Percentiles rank a stretch among this genome's conserved stretches.
Conservation (phyloP, 2,329 filamentous ascomycete genomes). For the Chlorencoelia australis region DNA sequence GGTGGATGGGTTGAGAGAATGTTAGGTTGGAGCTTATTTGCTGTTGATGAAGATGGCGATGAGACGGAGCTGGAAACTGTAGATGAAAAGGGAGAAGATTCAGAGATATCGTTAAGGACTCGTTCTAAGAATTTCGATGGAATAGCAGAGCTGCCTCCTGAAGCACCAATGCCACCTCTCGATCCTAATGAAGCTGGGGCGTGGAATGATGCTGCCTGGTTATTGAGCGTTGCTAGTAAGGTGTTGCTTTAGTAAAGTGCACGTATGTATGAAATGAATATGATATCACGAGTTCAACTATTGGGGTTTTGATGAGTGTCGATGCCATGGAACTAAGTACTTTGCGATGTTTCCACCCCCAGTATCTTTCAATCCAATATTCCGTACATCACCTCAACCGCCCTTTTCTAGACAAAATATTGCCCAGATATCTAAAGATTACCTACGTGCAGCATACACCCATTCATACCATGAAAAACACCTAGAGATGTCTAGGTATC, state of each 20-base stretch:
- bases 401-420: neutral
- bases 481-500: too few relatives aligned
- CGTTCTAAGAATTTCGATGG: constrained; percentile 12
- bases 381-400: too few relatives aligned
- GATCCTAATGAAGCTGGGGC: constrained; percentile 45
- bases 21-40: constrained; percentile 51
- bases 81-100: constrained; percentile 29
- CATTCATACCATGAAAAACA: too few relatives aligned
- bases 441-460: too few relatives aligned
- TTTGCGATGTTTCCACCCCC: too few relatives aligned
- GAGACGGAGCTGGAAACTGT: constrained; percentile 33
- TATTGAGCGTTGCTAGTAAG: constrained; percentile 48
- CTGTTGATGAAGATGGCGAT: constrained; percentile 51
- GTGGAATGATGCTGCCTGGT: constrained; percentile 60
- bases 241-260: constrained; percentile 18
- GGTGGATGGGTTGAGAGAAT: constrained; percentile 50
- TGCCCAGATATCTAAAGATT: neutral
- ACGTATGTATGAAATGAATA: neutral
- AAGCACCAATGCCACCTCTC: constrained; percentile 38
- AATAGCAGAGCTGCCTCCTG: constrained; percentile 26
- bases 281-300: neutral
- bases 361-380: too few relatives aligned
- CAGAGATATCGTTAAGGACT: constrained; percentile 18
- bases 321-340: too few relatives aligned
- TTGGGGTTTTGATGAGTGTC: neutral